phyloP scores from a whole-genome alignment of 1,139 yeast species.

The Yamadazyma friedrichii region DNA sequence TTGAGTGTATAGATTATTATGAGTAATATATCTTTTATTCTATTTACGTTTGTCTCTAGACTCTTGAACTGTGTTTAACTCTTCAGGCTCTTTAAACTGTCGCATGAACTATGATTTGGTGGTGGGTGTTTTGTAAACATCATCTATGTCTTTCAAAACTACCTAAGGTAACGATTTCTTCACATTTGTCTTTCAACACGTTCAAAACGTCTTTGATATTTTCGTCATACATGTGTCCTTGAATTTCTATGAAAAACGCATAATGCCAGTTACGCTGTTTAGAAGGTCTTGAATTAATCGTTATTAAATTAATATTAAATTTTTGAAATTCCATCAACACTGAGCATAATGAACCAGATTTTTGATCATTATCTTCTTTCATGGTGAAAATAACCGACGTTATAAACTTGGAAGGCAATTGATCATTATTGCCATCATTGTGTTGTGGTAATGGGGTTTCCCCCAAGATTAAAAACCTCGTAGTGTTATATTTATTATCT shows the following conservation, averaged over 20 bases:
- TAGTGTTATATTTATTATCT: slow-evolving; percentile 72
- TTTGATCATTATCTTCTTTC: slow-evolving; percentile 45
- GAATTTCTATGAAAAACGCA: slow-evolving; percentile 72
- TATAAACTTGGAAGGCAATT: slow-evolving; percentile 18
- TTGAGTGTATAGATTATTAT: too few species aligned
- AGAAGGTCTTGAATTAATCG: slow-evolving; percentile 75
- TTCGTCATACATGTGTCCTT: slow-evolving; percentile 27
- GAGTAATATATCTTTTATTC: background rate
- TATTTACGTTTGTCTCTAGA: background rate
- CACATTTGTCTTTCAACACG: slow-evolving; percentile 23
- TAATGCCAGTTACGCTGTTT: slow-evolving; percentile 73
- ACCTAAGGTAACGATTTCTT: slow-evolving; percentile 38
- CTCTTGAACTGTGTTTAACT: background rate
- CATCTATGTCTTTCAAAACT: slow-evolving; percentile 21
- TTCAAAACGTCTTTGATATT: slow-evolving; percentile 20
- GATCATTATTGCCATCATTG: slow-evolving; percentile 6
- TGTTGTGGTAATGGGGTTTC: slow-evolving; percentile 14
- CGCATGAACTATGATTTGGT: too few species aligned
- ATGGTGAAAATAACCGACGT: slow-evolving; percentile 68
- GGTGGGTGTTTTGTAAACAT: too few species aligned
- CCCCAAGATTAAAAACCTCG: slow-evolving; percentile 75
- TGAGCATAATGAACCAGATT: slow-evolving; percentile 73
- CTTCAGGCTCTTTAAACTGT: too few species aligned
- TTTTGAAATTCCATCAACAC: slow-evolving; percentile 60
- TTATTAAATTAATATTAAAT: slow-evolving; percentile 61